A percentile compares a stretch with the other conserved stretches of the same genome.
phyloP scores from a whole-genome alignment of 2,329 filamentous ascomycete species.

The Neurospora sp. region DNA sequence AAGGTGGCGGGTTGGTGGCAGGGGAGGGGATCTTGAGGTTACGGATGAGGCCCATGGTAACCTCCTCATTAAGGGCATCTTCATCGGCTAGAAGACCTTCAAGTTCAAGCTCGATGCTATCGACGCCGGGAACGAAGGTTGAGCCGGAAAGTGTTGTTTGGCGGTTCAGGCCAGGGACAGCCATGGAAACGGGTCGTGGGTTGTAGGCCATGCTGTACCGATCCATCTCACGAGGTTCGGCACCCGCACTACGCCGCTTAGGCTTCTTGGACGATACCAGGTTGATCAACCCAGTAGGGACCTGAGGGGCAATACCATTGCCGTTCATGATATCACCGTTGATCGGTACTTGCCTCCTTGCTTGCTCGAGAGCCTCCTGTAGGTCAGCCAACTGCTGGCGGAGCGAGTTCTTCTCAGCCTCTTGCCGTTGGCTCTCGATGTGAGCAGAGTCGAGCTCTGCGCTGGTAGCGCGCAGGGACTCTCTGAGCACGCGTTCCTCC shows the following conservation, averaged over 20 bases:
- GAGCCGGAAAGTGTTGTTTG: slow-evolving; percentile 60
- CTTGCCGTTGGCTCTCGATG: slow-evolving; percentile 62
- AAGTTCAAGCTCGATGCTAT: slow-evolving; percentile 91
- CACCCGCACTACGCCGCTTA: slow-evolving; percentile 84
- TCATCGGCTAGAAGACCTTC: slow-evolving; percentile 91
- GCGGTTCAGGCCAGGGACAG: slow-evolving; percentile 51
- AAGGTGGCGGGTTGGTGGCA: slow-evolving; percentile 76
- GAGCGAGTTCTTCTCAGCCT: slow-evolving; percentile 76
- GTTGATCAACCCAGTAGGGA: slow-evolving; percentile 78
- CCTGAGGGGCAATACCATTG: slow-evolving; percentile 36
- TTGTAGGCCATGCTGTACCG: slow-evolving; percentile 89
- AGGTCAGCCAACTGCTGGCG: slow-evolving; percentile 82
- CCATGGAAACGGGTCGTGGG: slow-evolving; percentile 93
- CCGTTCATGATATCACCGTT: slow-evolving; percentile 64
- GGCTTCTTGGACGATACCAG: slow-evolving; percentile 95
- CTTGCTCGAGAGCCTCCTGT: slow-evolving; percentile 83
- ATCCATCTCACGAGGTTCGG: slow-evolving; percentile 75
- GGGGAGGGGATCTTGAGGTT: slow-evolving; percentile 94
- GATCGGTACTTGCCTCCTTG: slow-evolving; percentile 65
- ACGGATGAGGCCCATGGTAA: slow-evolving; percentile 88
- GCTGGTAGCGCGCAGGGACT: slow-evolving; percentile 69
- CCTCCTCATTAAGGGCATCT: slow-evolving; percentile 91
- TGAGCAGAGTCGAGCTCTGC: slow-evolving; percentile 73
- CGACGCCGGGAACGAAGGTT: slow-evolving; percentile 68
- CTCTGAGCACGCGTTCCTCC: slow-evolving; percentile 77